These are phyloP conservation scores for Geosmithia morbida DNA, from an alignment of 2,329 filamentous ascomycete genomes.

Conservation along the genomic window DNA sequence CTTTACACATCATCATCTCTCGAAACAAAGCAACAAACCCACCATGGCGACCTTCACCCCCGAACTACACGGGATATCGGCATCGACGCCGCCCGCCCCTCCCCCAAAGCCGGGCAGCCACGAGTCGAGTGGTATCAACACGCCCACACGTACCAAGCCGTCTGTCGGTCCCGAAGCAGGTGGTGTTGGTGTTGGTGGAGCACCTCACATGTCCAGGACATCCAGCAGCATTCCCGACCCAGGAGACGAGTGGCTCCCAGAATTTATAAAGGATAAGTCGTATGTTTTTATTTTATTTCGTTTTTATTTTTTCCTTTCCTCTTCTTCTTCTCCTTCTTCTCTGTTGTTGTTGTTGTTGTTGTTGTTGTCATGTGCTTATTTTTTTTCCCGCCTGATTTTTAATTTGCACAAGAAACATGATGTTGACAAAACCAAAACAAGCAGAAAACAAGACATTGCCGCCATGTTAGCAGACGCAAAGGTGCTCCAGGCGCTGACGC, in stretches of 20 bases:
- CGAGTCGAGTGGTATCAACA: constrained; percentile 52
- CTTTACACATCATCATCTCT: not conserved
- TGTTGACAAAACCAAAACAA: constrained; percentile 1
- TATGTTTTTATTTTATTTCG: no score
- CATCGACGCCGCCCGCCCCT: constrained; percentile 43
- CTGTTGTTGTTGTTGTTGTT: no score
- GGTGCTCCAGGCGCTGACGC: constrained; percentile 62
- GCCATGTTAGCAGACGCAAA: constrained; percentile 48
- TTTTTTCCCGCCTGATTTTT: no score
- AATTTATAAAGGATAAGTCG: constrained; percentile 68
- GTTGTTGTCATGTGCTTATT: no score
- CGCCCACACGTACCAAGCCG: constrained; percentile 31
- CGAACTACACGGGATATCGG: constrained; percentile 8
- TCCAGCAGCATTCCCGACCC: constrained; percentile 31
- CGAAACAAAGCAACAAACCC: not conserved
- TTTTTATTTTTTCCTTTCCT: no score
- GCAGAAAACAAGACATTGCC: constrained; percentile 66
- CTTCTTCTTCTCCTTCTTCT: constrained; percentile 8
- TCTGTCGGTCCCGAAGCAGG: not conserved
- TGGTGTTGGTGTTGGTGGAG: no score
- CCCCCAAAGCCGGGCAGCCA: constrained; percentile 60
- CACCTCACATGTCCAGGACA: constrained; percentile 18
- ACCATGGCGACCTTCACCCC: constrained; percentile 6
- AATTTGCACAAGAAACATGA: no score
- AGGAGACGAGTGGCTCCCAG: constrained; percentile 66